Base-by-base conservation (phyloP, 306 rosid genomes). In the Prunus persica region DNA sequence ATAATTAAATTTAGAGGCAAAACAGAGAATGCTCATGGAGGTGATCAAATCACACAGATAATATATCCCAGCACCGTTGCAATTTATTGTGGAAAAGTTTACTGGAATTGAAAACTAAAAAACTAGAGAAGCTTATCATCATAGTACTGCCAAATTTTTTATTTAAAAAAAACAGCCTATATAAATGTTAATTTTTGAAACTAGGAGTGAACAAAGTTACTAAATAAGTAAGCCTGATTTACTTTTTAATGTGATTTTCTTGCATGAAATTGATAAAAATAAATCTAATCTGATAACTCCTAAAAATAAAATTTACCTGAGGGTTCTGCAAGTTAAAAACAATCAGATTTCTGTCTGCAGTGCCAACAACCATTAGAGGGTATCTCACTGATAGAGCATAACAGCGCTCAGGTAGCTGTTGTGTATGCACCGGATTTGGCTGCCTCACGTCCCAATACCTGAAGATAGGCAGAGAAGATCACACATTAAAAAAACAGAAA, bases 391-490 rank as follows among this genome's bases (percentile, higher is more conserved):
- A 3, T 25, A 89, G 73, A 27, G 93, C 71, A 88, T 88, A 89
- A 77, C 97, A 89, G 43, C 92, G 90, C 55, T 89, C 98, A n/a
- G 97, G 89, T 72, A 89, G 98, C 66, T 83, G 88, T 54, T 89
- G 96, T 34, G 91, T 91, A 77, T 89, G 98, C 75, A 91, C 97
- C 19, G 97, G 93, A 83, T 88, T 93, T 81, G 88, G 64, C 85
- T 91, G 98, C 87, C 98, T 88, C 10, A 90, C 88, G 73, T 89
- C 96, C 96, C 97, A 91, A 71, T 93, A 93, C 85, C 93, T 91
- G 16, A 66, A 62, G 22, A 38, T 22, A 14, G 61, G 55, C 67
- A 60, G 24, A 19, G 65, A 47, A 28, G 25, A 66, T 67, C 61
- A 55, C 45, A 19, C 43, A 46, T 32, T 3, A 20, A 38, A 71